Percentiles rank a stretch among this genome's conserved stretches.
Evolutionary conservation across 2,329 filamentous ascomycete genomes (phyloP).

Genomic region (Phoma herbarum): DNA sequence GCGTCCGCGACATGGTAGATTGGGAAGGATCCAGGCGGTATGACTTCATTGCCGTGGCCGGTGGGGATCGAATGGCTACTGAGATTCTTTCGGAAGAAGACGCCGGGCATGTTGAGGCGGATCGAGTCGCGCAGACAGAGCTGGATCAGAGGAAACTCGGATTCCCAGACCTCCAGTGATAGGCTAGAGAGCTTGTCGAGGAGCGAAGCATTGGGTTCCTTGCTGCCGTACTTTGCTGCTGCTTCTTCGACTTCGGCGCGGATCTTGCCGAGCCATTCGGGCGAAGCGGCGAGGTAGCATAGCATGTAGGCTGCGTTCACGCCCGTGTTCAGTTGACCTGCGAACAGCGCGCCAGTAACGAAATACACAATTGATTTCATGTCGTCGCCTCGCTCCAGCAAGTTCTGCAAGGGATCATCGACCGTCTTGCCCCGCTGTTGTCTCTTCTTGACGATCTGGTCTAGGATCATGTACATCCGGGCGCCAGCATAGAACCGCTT

Average conservation of each 20-base stretch:
- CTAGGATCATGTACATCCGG: background rate
- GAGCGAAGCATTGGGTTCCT: background rate
- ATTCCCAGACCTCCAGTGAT: background rate
- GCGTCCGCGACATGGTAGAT: background rate
- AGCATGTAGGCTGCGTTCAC: background rate
- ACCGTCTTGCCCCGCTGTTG: background rate
- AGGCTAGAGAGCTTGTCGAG: background rate
- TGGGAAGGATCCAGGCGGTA: background rate
- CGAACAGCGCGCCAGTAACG: background rate
- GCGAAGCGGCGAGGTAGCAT: background rate
- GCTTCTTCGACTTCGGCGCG: background rate
- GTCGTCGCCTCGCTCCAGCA: background rate
- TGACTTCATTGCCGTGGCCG: background rate
- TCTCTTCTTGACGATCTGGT: background rate
- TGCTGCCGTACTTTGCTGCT: background rate
- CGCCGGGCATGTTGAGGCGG: background rate
- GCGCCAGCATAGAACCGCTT: background rate
- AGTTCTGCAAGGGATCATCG: background rate
- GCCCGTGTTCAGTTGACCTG: background rate
- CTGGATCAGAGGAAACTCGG: background rate
- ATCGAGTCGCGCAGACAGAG: background rate
- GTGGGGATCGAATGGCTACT: background rate
- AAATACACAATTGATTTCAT: background rate
- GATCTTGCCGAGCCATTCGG: background rate
- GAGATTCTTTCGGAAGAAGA: background rate